Conservation (phyloP, 2,329 filamentous ascomycete species). For the Aspergillus cejpii region DNA sequence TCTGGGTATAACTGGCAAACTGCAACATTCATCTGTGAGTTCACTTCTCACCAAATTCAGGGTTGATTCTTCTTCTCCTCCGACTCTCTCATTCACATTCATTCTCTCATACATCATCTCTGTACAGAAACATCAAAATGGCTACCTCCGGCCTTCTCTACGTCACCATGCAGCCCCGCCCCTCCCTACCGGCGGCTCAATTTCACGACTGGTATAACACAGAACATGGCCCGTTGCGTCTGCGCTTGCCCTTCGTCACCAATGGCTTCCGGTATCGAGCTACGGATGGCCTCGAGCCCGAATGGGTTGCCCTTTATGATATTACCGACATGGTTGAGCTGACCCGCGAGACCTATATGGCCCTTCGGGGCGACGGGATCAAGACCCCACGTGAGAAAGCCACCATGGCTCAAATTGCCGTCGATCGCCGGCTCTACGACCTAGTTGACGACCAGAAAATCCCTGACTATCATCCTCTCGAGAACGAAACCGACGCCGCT, state of each 20-base stretch:
- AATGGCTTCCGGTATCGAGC: constrained; percentile 77
- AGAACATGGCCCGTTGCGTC: constrained; percentile 76
- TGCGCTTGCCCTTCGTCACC: constrained; percentile 65
- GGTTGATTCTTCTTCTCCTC: background rate
- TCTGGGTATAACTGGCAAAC: background rate
- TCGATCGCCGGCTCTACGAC: constrained; percentile 66
- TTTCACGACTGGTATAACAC: constrained; percentile 96
- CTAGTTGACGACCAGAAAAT: constrained; percentile 53
- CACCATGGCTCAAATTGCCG: constrained; percentile 59
- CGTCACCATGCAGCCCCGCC: constrained; percentile 76
- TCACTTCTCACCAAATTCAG: background rate
- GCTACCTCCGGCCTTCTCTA: constrained; percentile 63
- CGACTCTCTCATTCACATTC: background rate
- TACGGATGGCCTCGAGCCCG: constrained; percentile 55
- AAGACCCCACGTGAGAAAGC: constrained; percentile 55
- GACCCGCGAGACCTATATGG: constrained; percentile 58
- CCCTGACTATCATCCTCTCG: constrained; percentile 53
- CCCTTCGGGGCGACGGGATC: constrained; percentile 41
- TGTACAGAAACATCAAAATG: constrained; percentile 19
- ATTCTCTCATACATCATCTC: background rate
- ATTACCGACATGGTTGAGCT: constrained; percentile 67
- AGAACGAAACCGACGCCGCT: constrained; percentile 54
- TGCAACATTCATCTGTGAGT: background rate
- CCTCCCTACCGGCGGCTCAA: constrained; percentile 57
- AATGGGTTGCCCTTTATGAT: constrained; percentile 77